These are phyloP conservation scores for Scolecobasidium constrictum DNA, from an alignment of 2,329 filamentous ascomycete genomes.

Conservation along the genomic window DNA sequence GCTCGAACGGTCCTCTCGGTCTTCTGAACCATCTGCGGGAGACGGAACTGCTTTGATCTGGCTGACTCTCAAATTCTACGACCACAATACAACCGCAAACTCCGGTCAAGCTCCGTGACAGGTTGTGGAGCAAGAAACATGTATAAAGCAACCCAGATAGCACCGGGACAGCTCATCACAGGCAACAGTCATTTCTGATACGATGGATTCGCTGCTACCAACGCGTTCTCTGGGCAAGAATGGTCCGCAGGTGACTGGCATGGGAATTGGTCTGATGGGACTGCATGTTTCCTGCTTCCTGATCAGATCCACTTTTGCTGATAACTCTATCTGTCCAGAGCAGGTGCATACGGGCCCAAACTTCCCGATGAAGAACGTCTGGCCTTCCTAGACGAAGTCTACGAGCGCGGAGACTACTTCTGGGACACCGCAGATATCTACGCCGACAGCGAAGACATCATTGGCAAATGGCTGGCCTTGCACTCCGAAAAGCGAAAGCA, in stretches of 20 bases:
- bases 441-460: constrained; percentile 18
- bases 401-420: constrained; percentile 38
- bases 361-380: constrained; percentile 41
- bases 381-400: constrained; percentile 39
- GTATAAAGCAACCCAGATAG: no score
- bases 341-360: constrained; percentile 33
- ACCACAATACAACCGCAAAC: no score
- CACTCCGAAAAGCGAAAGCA: constrained; percentile 6
- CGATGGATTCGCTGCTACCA: no score
- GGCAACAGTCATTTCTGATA: no score
- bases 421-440: constrained; percentile 38
- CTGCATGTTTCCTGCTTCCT: constrained; percentile 14
- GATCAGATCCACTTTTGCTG: not conserved
- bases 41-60: no score
- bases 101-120: no score
- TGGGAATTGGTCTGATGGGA: constrained; percentile 47
- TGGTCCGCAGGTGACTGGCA: constrained; percentile 38
- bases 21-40: no score
- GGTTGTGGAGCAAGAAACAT: no score
- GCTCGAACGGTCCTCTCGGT: no score
- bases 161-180: no score
- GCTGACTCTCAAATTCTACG: no score
- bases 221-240: constrained; percentile 40
- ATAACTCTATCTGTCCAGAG: not conserved
- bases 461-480: constrained; percentile 10